Percentiles rank a stretch among this genome's conserved stretches.
These are phyloP conservation scores for Quercus aquifolioides DNA, from an alignment of 306 rosid genomes.

Conservation along the genomic window DNA sequence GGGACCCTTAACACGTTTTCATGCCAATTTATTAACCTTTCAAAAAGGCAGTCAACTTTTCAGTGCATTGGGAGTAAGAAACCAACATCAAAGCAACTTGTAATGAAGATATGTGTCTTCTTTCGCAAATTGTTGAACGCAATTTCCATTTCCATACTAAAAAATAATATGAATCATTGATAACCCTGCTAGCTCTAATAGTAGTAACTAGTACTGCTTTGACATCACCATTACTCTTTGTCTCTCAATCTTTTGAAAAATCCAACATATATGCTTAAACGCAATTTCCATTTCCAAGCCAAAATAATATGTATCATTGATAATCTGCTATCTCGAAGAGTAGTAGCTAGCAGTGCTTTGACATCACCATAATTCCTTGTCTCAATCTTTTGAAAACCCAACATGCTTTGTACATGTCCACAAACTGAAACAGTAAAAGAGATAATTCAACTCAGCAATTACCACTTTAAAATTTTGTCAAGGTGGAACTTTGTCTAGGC, in stretches of 20 bases:
- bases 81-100: background rate
- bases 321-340: too few species aligned
- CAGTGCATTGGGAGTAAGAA: background rate
- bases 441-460: background rate
- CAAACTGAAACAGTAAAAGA: background rate
- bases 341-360: background rate
- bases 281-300: too few species aligned
- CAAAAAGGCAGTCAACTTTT: background rate
- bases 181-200: too few species aligned
- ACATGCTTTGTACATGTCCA: background rate
- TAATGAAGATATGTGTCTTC: background rate
- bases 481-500: constrained; percentile 7
- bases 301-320: background rate
- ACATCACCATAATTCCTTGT: background rate
- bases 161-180: too few species aligned
- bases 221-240: too few species aligned
- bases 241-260: too few species aligned
- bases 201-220: too few species aligned
- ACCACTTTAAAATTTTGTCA: background rate
- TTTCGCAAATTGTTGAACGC: background rate
- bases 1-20: constrained; percentile 7
- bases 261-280: too few species aligned
- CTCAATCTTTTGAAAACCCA: background rate
- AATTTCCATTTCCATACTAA: background rate
- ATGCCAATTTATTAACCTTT: background rate